Conservation (phyloP, 495 filamentous ascomycete species). For the Aspergillus taichungensis region DNA sequence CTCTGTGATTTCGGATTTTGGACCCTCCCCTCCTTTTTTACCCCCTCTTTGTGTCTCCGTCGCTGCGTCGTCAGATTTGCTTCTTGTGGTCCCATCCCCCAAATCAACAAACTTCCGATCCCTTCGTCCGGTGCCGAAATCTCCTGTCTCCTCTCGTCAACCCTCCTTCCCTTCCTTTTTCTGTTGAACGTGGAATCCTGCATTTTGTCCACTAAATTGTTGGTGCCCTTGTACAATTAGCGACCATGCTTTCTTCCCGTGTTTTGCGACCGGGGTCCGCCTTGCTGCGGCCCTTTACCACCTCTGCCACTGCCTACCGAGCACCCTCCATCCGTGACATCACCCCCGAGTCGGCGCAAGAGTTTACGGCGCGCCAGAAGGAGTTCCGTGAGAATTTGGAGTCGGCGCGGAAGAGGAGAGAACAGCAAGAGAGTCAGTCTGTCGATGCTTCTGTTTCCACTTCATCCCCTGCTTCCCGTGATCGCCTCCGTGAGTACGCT, state of each 20-base stretch:
- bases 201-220: no score
- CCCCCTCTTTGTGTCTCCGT: not conserved
- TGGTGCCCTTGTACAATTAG: not conserved
- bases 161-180: slow-evolving; percentile 4
- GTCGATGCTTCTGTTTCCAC: slow-evolving; percentile 37
- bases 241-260: slow-evolving; percentile 42
- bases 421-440: slow-evolving; percentile 79
- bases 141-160: slow-evolving; percentile 4
- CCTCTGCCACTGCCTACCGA: slow-evolving; percentile 44
- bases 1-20: not conserved
- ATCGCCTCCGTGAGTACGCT: slow-evolving; percentile 36
- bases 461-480: slow-evolving; percentile 28
- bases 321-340: slow-evolving; percentile 82
- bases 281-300: slow-evolving; percentile 52
- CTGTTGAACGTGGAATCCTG: not conserved
- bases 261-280: slow-evolving; percentile 38
- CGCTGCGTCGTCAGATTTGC: no score
- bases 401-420: slow-evolving; percentile 61
- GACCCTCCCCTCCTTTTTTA: not conserved
- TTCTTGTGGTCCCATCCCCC: no score
- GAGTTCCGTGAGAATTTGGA: slow-evolving; percentile 78
- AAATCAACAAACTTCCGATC: no score
- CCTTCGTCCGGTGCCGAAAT: not conserved
- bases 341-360: slow-evolving; percentile 54
- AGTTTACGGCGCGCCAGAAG: slow-evolving; percentile 73